Evolutionary conservation across 73 alveolate species (phyloP), one percentile per base, ranked within the genome.

Genomic region (Paramecium biaurelia): DNA sequence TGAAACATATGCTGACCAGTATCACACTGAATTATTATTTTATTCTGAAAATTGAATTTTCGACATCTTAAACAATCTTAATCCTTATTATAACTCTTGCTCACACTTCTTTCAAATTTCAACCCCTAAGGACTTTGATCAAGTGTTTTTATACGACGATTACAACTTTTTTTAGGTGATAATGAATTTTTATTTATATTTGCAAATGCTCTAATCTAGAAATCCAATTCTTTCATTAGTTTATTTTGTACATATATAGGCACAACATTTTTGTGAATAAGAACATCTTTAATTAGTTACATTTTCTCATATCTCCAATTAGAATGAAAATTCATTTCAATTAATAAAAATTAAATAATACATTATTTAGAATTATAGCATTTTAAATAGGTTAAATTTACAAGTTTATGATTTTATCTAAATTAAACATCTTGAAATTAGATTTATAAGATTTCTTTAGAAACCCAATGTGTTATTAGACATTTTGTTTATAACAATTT

Each of bases 1-100:
- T 63, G 84, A 63, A 30, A 63, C 84, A 63, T 63, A 9, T 63
- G 84, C 68, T 53, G 30, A n/a, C 68, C 68, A 53, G 68, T 53
- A 53, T 53, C 68, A 18, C 30, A 53, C 68, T 53, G 68, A 4
- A 53, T n/a, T n/a, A 53, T 63, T n/a, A 53, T 53, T 53, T 53
- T 53, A 53, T 53, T 53, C 68, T 53, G 12, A 53, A 18, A 53
- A 53, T 53, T 53, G 30, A 63, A 63, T 63, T 63, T 63, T 30
- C 45, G 41, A 63, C 84, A 63, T 63, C 10, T 63, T 26, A 63
- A 32, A 24, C 84, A 63, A 26, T 63, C 45, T 7, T 63, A 30
- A 3, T 63, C 84, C 47, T 32, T 63, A 32, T 30, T 32, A 11
- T 63, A 63, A 63, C 24, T 26, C 2, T 12, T 63, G 12, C 84